Percentiles rank a stretch among this genome's conserved stretches.
Conservation (phyloP, 805 yeast species). For the Ogataea trehalophila region DNA sequence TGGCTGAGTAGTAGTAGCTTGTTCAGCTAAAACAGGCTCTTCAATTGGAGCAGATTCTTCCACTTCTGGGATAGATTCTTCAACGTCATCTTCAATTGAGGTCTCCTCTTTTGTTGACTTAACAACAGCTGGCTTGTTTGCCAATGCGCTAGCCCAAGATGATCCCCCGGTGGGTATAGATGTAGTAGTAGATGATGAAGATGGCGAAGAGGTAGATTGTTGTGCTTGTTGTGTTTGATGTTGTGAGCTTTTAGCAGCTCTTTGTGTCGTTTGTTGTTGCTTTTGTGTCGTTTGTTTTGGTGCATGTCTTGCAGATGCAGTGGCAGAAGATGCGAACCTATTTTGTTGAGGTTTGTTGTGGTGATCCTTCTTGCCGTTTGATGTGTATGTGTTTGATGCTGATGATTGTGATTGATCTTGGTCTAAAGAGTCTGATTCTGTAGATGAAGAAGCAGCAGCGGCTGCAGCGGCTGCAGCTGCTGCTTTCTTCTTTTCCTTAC, state of each 20-base stretch:
- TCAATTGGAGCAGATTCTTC: slow-evolving; percentile 1
- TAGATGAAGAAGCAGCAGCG: slow-evolving; percentile 4
- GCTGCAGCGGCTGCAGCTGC: slow-evolving; percentile 13
- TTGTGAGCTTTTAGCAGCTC: background rate
- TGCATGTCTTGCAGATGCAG: background rate
- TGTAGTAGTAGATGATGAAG: slow-evolving; percentile 1
- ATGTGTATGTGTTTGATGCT: slow-evolving; percentile 1
- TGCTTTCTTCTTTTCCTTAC: slow-evolving; percentile 48
- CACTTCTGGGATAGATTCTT: slow-evolving; percentile 1
- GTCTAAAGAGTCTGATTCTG: background rate
- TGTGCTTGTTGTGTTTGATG: background rate
- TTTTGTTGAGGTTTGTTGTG: slow-evolving; percentile 1
- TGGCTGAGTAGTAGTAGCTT: slow-evolving; percentile 1
- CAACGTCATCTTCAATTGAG: slow-evolving; percentile 2
- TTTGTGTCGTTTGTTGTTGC: background rate
- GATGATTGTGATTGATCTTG: background rate
- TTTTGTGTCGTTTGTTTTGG: slow-evolving; percentile 3
- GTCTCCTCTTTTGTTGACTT: slow-evolving; percentile 4
- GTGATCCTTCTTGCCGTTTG: slow-evolving; percentile 4
- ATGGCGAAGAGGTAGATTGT: background rate
- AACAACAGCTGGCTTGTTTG: slow-evolving; percentile 17
- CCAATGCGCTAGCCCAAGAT: slow-evolving; percentile 32
- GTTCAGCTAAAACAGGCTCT: slow-evolving; percentile 2
- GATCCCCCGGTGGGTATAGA: slow-evolving; percentile 20
- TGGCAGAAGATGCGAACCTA: background rate